Conservation (phyloP, 2,329 filamentous ascomycete genomes). For the Shiraia sp. region DNA sequence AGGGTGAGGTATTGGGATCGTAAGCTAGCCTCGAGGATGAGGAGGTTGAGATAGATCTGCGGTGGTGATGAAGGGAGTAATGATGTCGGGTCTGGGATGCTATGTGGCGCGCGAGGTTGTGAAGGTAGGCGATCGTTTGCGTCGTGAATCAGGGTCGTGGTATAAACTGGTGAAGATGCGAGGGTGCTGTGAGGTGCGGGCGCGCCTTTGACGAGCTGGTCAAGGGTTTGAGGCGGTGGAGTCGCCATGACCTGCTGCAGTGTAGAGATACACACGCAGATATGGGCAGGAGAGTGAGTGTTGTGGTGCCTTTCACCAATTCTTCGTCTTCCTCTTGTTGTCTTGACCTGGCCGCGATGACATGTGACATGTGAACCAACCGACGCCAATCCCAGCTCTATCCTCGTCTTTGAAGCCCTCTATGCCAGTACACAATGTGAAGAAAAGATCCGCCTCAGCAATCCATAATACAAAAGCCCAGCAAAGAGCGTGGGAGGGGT, state of each 20-base stretch:
- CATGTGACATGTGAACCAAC: slow-evolving; percentile 8
- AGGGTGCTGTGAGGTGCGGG: slow-evolving; percentile 63
- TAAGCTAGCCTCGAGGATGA: slow-evolving; percentile 93
- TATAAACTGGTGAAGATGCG: slow-evolving; percentile 14
- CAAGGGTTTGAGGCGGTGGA: slow-evolving; percentile 55
- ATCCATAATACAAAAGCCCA: too few relatives aligned
- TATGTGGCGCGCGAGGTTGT: slow-evolving; percentile 44
- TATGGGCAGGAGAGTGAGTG: too few relatives aligned
- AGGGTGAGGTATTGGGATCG: slow-evolving; percentile 91
- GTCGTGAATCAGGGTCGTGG: slow-evolving; percentile 23
- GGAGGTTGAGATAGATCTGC: slow-evolving; percentile 96
- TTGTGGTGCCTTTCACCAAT: neutral
- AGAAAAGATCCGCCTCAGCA: too few relatives aligned
- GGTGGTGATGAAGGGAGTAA: slow-evolving; percentile 87
- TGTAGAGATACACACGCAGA: too few relatives aligned
- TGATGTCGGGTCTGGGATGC: slow-evolving; percentile 69
- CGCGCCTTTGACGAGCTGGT: slow-evolving; percentile 91
- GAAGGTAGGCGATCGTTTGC: slow-evolving; percentile 46
- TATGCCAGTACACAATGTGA: too few relatives aligned
- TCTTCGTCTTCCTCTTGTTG: neutral
- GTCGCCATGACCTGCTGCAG: slow-evolving; percentile 19
- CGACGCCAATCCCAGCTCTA: neutral
- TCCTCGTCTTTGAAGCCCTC: too few relatives aligned
- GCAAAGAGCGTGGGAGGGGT: neutral
- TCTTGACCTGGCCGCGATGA: neutral